Base-by-base conservation (phyloP, 2,329 filamentous ascomycete species). In the Fusarium sp. region DNA sequence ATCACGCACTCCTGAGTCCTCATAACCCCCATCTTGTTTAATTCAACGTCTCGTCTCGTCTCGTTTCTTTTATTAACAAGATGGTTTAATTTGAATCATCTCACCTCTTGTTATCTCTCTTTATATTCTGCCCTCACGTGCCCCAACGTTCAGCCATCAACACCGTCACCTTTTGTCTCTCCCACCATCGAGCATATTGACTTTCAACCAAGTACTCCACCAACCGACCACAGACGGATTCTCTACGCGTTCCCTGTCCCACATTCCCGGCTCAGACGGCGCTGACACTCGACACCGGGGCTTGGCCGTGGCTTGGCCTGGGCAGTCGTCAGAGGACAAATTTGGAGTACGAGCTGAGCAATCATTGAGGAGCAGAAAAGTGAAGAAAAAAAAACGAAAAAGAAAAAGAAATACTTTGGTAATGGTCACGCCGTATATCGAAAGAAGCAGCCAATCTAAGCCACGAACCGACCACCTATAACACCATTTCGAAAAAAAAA, bases 291-390 rank as follows among this genome's bases (percentile, higher is more conserved):
- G 55, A 61, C 35, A 44, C 41, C 32, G 54, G 60, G 64, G 69
- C 74, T 76, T 76, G 71, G 71, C 62, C 53, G 67, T 71, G 70
- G 71, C 67, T 75, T 68, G 62, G 68, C 59, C 37, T 60, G 38
- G 54, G 40, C 62, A 44, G 35, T 56, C 27, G 40, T 33, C 46
- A 65, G 58, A 41, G 41, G 56, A 26, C 38, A 27, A 20, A 26
- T 35, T 40, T 26, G 27, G 27, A 54, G 30, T 59, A 62, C 59
- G 42, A 26, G 42, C 54, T 38, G 53, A 59, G 59, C 59, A 61
- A 61, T 59, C 59, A 59, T 26, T 32, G 59, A 42, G 33, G 33
- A 42, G 40, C 49, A 42, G 26, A 37, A 60, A 20, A 15, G 26
- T 23, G 32, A 15, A 37, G 44, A 23, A 23, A 40, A 18, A 32